phyloP scores from a whole-genome alignment of 768 basidiomycete genomes.

The Cystofilobasidium bisporidii region DNA sequence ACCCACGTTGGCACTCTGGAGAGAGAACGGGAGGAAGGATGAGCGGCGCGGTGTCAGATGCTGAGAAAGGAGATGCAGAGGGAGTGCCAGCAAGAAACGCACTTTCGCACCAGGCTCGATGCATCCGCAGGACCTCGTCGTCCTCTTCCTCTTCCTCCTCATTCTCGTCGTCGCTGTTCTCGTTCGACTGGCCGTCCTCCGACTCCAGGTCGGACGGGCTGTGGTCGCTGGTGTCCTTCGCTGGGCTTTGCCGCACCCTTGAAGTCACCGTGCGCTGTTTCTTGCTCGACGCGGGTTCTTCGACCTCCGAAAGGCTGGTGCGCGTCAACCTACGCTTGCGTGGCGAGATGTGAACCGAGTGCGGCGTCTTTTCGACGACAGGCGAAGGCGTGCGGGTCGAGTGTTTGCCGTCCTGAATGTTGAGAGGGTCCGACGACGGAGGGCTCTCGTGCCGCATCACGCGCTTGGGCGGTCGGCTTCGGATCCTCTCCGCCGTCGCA shows the following conservation, averaged over 20 bases:
- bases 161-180: neutral
- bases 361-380: too few relatives aligned
- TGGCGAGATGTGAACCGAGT: neutral
- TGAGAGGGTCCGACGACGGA: neutral
- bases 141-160: neutral
- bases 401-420: neutral
- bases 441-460: neutral
- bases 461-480: neutral
- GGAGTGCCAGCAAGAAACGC: neutral
- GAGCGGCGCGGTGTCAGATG: too few relatives aligned
- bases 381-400: too few relatives aligned
- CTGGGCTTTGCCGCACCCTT: too few relatives aligned
- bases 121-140: neutral
- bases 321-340: neutral
- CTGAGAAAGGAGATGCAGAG: neutral
- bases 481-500: too few relatives aligned
- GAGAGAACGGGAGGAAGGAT: too few relatives aligned
- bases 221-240: too few relatives aligned
- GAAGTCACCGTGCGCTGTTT: too few relatives aligned
- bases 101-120: constrained; percentile 5
- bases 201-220: too few relatives aligned
- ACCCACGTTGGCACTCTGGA: constrained; percentile 1
- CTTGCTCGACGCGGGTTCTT: too few relatives aligned
- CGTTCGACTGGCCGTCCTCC: neutral
- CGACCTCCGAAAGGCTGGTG: too few relatives aligned